Conservation (phyloP, 257 asterid genomes). For the Plantago major region DNA sequence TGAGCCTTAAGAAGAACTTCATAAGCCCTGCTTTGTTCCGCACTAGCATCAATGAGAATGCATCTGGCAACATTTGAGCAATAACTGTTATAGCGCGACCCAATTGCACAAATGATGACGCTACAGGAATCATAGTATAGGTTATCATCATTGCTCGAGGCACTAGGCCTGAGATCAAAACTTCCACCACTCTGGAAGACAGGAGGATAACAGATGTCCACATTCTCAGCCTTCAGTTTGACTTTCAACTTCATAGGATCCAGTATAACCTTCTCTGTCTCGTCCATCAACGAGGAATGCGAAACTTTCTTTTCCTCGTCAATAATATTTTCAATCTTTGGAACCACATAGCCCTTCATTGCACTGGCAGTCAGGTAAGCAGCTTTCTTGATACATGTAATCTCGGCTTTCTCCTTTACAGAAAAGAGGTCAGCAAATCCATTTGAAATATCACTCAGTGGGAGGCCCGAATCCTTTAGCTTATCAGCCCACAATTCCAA, state of each 20-base stretch:
- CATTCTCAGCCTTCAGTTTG: constrained; percentile 67
- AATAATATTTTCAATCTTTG: constrained; percentile 52
- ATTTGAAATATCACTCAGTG: constrained; percentile 44
- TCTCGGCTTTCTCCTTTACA: constrained; percentile 54
- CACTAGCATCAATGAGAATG: constrained; percentile 51
- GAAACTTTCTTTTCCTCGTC: constrained; percentile 72
- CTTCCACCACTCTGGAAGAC: constrained; percentile 78
- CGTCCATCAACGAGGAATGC: constrained; percentile 62
- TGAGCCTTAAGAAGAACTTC: constrained; percentile 70
- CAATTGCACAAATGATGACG: constrained; percentile 66
- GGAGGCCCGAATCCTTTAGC: constrained; percentile 41
- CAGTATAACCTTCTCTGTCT: constrained; percentile 63
- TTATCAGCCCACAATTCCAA: constrained; percentile 56
- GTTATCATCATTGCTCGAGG: constrained; percentile 55
- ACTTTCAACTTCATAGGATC: constrained; percentile 63
- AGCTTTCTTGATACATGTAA: constrained; percentile 52
- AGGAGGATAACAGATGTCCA: constrained; percentile 85
- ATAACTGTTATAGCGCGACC: constrained; percentile 67
- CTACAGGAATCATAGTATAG: constrained; percentile 55
- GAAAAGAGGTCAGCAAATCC: constrained; percentile 63
- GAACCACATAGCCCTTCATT: constrained; percentile 64
- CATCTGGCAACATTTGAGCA: constrained; percentile 78
- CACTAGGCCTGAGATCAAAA: constrained; percentile 70
- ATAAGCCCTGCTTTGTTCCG: constrained; percentile 57
- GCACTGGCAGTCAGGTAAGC: constrained; percentile 55